phyloP scores from a whole-genome alignment of 164 flowering plant species.

The Vitis rotundifolia region DNA sequence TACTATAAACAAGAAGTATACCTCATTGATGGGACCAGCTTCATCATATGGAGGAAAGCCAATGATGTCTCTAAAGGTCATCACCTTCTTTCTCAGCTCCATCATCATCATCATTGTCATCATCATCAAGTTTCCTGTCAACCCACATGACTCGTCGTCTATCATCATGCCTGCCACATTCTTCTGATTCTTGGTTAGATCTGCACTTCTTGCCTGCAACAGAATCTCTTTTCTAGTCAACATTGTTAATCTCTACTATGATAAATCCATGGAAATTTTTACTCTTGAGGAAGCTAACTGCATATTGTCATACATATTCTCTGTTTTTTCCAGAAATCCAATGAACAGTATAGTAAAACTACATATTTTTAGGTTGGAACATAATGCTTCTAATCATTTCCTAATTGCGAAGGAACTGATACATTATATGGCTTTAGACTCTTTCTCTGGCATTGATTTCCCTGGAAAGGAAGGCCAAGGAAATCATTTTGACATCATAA shows the following conservation, averaged over 20 bases:
- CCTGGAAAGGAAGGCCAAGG: no score
- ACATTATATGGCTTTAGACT: no score
- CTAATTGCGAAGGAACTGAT: no score
- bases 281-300: background rate
- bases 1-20: background rate
- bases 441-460: no score
- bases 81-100: conserved; percentile 11
- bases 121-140: conserved; percentile 2
- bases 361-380: no score
- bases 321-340: background rate
- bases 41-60: conserved; percentile 14
- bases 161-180: conserved; percentile 1
- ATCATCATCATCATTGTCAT: conserved; percentile 10
- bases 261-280: background rate
- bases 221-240: background rate
- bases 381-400: no score
- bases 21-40: conserved; percentile 8
- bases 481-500: no score
- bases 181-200: background rate
- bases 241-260: background rate
- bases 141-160: conserved; percentile 9
- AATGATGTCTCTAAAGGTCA: conserved; percentile 15
- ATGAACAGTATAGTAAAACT: no score
- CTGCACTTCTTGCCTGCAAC: background rate
- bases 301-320: background rate